These are phyloP conservation scores for Colletotrichum sp. DNA, from an alignment of 2,329 filamentous ascomycete genomes.

Conservation along the genomic window DNA sequence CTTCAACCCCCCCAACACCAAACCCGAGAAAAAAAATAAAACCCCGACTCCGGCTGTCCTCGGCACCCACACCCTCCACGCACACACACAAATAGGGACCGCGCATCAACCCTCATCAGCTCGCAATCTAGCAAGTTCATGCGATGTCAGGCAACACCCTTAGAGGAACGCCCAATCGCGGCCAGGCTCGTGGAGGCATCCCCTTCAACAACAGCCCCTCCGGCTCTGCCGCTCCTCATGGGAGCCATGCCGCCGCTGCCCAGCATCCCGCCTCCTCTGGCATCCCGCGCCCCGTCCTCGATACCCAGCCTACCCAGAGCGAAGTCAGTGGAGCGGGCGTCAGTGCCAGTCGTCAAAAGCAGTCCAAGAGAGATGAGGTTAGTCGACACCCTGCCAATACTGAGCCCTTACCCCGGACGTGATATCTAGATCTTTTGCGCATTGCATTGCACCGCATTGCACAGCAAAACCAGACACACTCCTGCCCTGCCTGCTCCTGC, in stretches of 20 bases:
- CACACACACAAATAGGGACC: background rate
- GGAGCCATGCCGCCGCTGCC: background rate
- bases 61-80: slow-evolving; percentile 7
- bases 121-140: slow-evolving; percentile 46
- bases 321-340: slow-evolving; percentile 72
- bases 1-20: background rate
- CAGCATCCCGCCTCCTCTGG: slow-evolving; percentile 48
- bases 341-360: slow-evolving; percentile 94
- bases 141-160: slow-evolving; percentile 67
- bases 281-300: slow-evolving; percentile 76
- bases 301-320: slow-evolving; percentile 59
- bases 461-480: background rate
- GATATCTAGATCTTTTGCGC: background rate
- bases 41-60: background rate
- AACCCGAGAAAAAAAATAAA: background rate
- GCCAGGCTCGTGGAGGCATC: slow-evolving; percentile 61
- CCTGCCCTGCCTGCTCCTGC: background rate
- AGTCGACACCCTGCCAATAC: slow-evolving; percentile 34
- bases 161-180: slow-evolving; percentile 72
- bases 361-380: slow-evolving; percentile 98
- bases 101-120: slow-evolving; percentile 18
- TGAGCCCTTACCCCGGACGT: background rate
- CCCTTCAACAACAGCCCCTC: slow-evolving; percentile 66
- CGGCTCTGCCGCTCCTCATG: background rate
- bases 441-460: background rate